Evolutionary conservation across 768 basidiomycete species (phyloP), one percentile per base, ranked within the genome.

Genomic region (Russula sp.): DNA sequence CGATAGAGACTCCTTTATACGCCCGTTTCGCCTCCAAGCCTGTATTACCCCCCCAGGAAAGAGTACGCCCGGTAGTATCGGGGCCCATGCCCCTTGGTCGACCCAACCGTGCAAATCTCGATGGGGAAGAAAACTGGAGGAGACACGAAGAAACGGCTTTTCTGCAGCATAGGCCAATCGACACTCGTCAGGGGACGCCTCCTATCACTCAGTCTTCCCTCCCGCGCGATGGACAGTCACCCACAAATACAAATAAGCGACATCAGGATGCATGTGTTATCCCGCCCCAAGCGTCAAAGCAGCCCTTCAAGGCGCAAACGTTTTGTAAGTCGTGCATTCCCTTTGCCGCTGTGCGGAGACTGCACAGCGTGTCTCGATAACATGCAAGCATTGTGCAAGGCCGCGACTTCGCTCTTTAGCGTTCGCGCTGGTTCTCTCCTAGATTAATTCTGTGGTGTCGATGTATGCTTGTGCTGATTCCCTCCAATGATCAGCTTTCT

Each of bases 11-110:
- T 0, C 72, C 72, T 9, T 63, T 73, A 18, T 73, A 73, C 44
- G 70, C 71, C 10, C 71, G 71, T 20, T 73, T 72, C 47, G 66
- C 72, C 63, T 18, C 45, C 27, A 63, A 63, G 35, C 16, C 57
- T 34, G 68, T 22, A 8, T 54, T 37, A 32, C 67, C 59, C 18
- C 35, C 51, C 44, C 40, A 63, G 55, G 64, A 55, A 13, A 57
- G n/a, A 54, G 34, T 5, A 11, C 61, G 64, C n/a, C 64, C 64
- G 9, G 54, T 67, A 7, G 70, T 72, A 10, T 72, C 71, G 47
- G 68, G 69, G 37, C 72, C 71, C 22, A 66, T 71, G 62, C 66
- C 68, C 42, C 69, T 70, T 35, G 70, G 61, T 0, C 48, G 62
- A n/a, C 59, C 50, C 49, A 59, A 2, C 9, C 59, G 51, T 27